A percentile compares a stretch with the other conserved stretches of the same genome.
These are phyloP conservation scores for Ceratocystis cacaofunesta DNA, from an alignment of 2,329 filamentous ascomycete species.

Conservation along the genomic window DNA sequence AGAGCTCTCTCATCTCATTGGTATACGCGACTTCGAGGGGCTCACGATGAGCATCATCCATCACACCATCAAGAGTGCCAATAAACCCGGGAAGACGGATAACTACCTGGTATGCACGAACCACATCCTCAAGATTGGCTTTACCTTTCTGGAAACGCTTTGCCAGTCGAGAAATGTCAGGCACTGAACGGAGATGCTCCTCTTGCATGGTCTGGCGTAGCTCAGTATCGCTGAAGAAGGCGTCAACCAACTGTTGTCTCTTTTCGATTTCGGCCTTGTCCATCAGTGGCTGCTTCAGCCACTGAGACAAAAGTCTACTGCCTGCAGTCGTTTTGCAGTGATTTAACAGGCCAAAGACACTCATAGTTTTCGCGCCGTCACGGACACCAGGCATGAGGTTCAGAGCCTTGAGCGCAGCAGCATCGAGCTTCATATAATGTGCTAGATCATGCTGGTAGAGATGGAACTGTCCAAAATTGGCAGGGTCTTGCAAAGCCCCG, in stretches of 20 bases:
- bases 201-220: constrained; percentile 93
- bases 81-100: constrained; percentile 86
- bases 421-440: constrained; percentile 97
- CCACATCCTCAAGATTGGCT: constrained; percentile 88
- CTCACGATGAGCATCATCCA: constrained; percentile 86
- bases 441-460: constrained; percentile 93
- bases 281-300: constrained; percentile 97
- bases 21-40: constrained; percentile 81
- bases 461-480: constrained; percentile 94
- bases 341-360: constrained; percentile 80
- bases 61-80: constrained; percentile 75
- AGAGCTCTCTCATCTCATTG: constrained; percentile 60
- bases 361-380: constrained; percentile 96
- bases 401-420: constrained; percentile 79
- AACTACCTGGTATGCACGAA: constrained; percentile 84
- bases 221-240: constrained; percentile 85
- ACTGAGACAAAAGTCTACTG: constrained; percentile 78
- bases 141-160: constrained; percentile 89
- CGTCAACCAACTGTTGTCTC: constrained; percentile 85
- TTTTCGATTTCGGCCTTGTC: constrained; percentile 74
- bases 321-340: constrained; percentile 96
- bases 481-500: constrained; percentile 72
- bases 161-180: constrained; percentile 80
- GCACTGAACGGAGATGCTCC: constrained; percentile 81
- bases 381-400: constrained; percentile 94